Percentiles rank a stretch among this genome's conserved stretches.
These are phyloP conservation scores for Ophiocordyceps australis DNA, from an alignment of 2,329 filamentous ascomycete species.

Conservation along the genomic window DNA sequence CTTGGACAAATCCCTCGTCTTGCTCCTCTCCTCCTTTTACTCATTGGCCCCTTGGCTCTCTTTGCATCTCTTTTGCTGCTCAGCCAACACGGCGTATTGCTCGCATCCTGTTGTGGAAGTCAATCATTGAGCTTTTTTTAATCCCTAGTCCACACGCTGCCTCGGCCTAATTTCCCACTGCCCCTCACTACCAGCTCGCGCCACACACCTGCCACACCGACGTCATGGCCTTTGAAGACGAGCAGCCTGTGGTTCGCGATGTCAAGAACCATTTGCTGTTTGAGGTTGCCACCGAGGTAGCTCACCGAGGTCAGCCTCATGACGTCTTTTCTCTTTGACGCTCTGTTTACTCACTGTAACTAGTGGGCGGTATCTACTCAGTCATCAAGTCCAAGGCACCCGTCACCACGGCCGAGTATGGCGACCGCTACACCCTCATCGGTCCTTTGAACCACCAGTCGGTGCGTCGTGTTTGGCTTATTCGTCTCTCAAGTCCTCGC, in stretches of 20 bases:
- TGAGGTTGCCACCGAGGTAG: constrained; percentile 91
- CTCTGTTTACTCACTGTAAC: too few species aligned
- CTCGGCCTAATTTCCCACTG: background rate
- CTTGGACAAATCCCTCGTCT: too few species aligned
- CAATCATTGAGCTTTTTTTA: too few species aligned
- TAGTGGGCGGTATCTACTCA: constrained; percentile 96
- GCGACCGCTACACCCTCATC: constrained; percentile 87
- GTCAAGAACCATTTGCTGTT: constrained; percentile 94
- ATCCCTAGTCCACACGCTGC: too few species aligned
- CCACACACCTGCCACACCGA: constrained; percentile 7
- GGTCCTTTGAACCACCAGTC: constrained; percentile 85
- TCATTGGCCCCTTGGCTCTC: too few species aligned
- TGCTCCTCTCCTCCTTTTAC: too few species aligned
- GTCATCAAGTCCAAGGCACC: constrained; percentile 98
- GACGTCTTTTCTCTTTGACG: constrained; percentile 1
- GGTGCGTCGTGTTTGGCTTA: constrained; percentile 28
- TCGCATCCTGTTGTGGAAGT: too few species aligned
- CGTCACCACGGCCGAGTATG: constrained; percentile 96
- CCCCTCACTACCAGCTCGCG: background rate
- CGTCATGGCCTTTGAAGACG: constrained; percentile 27
- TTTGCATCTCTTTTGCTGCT: too few species aligned
- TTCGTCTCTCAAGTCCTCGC: constrained; percentile 1
- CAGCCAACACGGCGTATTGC: too few species aligned
- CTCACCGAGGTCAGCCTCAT: constrained; percentile 60
- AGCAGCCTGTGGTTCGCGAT: constrained; percentile 35